Conservation (phyloP, 805 yeast species). For the Metschnikowia vanudenii region DNA sequence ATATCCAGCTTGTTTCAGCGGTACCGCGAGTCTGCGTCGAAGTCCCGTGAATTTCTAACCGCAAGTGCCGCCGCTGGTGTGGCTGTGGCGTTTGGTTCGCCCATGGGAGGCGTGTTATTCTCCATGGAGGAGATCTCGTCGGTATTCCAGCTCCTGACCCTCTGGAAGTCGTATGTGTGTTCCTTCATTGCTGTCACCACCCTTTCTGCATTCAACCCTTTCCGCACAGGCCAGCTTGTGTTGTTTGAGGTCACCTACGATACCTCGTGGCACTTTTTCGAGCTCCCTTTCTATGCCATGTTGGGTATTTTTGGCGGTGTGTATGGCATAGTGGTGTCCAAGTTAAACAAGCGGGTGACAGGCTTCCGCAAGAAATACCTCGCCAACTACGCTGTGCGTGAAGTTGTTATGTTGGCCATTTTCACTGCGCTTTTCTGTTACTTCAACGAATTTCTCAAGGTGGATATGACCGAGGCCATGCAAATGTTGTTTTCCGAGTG, state of each 20-base stretch:
- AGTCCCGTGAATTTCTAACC: slow-evolving; percentile 60
- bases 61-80: slow-evolving; percentile 98
- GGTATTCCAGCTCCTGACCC: slow-evolving; percentile 68
- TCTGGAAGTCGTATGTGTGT: slow-evolving; percentile 92
- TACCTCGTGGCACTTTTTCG: slow-evolving; percentile 81
- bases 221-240: slow-evolving; percentile 91
- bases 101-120: slow-evolving; percentile 94
- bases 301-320: slow-evolving; percentile 90
- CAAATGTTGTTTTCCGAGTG: slow-evolving; percentile 86
- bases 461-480: slow-evolving; percentile 97
- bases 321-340: slow-evolving; percentile 76
- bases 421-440: slow-evolving; percentile 77
- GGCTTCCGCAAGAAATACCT: slow-evolving; percentile 73
- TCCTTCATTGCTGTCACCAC: slow-evolving; percentile 84
- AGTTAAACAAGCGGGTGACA: slow-evolving; percentile 72
- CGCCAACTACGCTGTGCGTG: slow-evolving; percentile 58
- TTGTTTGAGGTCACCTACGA: slow-evolving; percentile 89
- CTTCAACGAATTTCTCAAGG: slow-evolving; percentile 72
- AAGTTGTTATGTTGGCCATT: slow-evolving; percentile 64
- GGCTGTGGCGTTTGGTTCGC: slow-evolving; percentile 96
- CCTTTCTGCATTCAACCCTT: slow-evolving; percentile 80
- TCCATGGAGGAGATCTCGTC: slow-evolving; percentile 87
- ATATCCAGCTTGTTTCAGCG: slow-evolving; percentile 54
- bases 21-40: slow-evolving; percentile 47
- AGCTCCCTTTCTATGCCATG: slow-evolving; percentile 73